A percentile compares a stretch with the other conserved stretches of the same genome.
These are phyloP conservation scores for Fusarium sp. DNA, from an alignment of 2,329 filamentous ascomycete species.

Conservation along the genomic window DNA sequence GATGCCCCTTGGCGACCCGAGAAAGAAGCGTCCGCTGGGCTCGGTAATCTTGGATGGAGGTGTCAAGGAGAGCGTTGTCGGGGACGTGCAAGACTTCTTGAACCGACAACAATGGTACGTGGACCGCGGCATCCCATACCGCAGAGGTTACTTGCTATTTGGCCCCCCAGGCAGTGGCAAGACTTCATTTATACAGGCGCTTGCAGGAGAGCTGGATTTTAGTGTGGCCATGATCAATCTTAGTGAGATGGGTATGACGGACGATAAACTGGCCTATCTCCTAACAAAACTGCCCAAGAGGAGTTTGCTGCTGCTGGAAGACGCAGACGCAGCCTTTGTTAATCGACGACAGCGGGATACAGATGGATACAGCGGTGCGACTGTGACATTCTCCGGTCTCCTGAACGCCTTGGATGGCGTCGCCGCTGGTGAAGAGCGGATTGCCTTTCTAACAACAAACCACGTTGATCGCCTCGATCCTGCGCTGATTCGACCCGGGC, in stretches of 20 bases:
- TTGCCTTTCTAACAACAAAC: constrained; percentile 94
- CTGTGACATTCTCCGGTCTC: constrained; percentile 92
- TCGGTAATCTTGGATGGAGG: constrained; percentile 89
- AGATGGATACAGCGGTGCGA: constrained; percentile 86
- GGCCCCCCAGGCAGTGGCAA: constrained; percentile 92
- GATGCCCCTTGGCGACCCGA: constrained; percentile 83
- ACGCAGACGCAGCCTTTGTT: constrained; percentile 89
- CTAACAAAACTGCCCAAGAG: constrained; percentile 85
- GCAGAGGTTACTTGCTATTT: constrained; percentile 87
- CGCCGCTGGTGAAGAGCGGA: constrained; percentile 92
- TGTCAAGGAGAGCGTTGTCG: constrained; percentile 81
- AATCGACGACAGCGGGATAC: constrained; percentile 79
- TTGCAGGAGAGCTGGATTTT: constrained; percentile 92
- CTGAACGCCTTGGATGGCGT: constrained; percentile 88
- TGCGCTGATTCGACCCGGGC: constrained; percentile 87
- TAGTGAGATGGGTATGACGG: constrained; percentile 87
- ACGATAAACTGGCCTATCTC: constrained; percentile 86
- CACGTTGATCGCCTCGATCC: constrained; percentile 90
- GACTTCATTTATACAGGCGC: constrained; percentile 93
- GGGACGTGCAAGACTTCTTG: constrained; percentile 85
- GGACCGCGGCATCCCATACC: constrained; percentile 93
- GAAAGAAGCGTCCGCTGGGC: constrained; percentile 84
- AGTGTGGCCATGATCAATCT: constrained; percentile 93
- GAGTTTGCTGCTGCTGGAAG: constrained; percentile 85
- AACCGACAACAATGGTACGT: constrained; percentile 85